phyloP scores from a whole-genome alignment of 768 basidiomycete species.

The Melanogaster broomeanus region DNA sequence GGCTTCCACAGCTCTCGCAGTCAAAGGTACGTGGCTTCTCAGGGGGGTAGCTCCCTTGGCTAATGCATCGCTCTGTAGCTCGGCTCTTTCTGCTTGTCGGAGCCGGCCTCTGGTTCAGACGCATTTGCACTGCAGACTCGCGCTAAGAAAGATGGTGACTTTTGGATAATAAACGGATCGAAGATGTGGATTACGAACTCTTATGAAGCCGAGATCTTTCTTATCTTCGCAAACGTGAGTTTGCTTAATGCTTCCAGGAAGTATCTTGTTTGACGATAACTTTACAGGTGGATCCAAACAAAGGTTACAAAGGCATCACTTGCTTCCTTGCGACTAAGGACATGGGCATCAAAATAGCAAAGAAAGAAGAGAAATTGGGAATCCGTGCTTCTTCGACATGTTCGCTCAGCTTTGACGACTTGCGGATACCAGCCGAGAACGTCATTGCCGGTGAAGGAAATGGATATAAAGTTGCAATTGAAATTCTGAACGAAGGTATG shows the following conservation, averaged over 20 bases:
- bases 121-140: conserved; percentile 96
- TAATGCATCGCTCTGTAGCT: conserved; percentile 51
- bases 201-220: conserved; percentile 85
- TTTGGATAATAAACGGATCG: conserved; percentile 91
- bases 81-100: conserved; percentile 94
- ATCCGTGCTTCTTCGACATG: conserved; percentile 97
- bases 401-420: conserved; percentile 90
- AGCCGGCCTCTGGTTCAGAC: conserved; percentile 91
- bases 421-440: conserved; percentile 83
- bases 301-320: conserved; percentile 99
- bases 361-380: conserved; percentile 98
- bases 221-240: conserved; percentile 92
- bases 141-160: conserved; percentile 82
- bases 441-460: conserved; percentile 89
- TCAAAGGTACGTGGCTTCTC: conserved; percentile 54
- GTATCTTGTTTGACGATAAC: neutral
- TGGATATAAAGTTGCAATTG: conserved; percentile 96
- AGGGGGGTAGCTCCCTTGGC: neutral
- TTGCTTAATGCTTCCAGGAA: neutral
- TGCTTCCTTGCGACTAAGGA: conserved; percentile 96
- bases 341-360: conserved; percentile 95
- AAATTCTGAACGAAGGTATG: conserved; percentile 90
- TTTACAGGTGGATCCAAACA: conserved; percentile 73
- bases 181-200: conserved; percentile 99
- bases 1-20: conserved; percentile 80